Percentiles rank a stretch among this genome's conserved stretches.
These are phyloP conservation scores for Aspergillus baeticus DNA, from an alignment of 495 filamentous ascomycete species.

Conservation along the genomic window DNA sequence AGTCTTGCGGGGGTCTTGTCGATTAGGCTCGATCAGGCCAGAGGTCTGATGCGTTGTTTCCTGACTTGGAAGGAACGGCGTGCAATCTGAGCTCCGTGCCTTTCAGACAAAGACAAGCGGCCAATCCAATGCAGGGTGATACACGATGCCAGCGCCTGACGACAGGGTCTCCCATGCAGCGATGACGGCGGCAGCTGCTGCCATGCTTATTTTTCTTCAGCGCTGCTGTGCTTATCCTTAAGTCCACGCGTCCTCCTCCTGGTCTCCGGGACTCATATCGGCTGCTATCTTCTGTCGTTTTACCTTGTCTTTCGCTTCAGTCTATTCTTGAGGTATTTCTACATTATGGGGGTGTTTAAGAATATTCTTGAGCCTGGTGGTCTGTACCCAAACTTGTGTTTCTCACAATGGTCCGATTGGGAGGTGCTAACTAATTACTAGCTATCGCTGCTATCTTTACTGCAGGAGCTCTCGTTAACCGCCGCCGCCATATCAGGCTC, in stretches of 20 bases:
- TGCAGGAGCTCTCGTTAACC: conserved; percentile 22
- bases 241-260: neutral
- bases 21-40: too few species aligned
- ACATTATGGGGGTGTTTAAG: conserved; percentile 18
- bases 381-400: conserved; percentile 8
- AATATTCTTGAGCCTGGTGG: conserved; percentile 24
- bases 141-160: too few species aligned
- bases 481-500: conserved; percentile 1
- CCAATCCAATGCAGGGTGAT: too few species aligned
- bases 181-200: neutral
- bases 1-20: too few species aligned
- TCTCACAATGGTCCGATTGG: neutral
- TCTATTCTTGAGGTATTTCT: neutral
- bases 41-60: too few species aligned
- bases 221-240: neutral
- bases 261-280: neutral
- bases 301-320: neutral
- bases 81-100: too few species aligned
- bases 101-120: too few species aligned
- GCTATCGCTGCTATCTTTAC: conserved; percentile 25
- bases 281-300: neutral
- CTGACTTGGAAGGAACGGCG: too few species aligned
- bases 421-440: conserved; percentile 8
- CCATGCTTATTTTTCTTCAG: neutral
- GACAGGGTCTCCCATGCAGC: neutral